phyloP scores from a whole-genome alignment of 805 yeast species.

The Candida saitoana region DNA sequence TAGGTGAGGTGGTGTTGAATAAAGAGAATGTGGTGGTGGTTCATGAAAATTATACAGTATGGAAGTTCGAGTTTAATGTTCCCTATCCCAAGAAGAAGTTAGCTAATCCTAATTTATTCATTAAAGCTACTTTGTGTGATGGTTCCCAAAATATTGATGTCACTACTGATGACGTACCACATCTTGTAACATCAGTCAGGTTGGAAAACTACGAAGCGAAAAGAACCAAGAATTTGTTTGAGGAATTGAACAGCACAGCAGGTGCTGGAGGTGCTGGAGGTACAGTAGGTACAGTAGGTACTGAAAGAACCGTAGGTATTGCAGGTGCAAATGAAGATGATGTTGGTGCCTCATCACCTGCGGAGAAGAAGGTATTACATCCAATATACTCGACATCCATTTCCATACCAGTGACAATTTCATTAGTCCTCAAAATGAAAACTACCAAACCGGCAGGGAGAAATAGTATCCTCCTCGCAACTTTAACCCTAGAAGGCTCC shows the following conservation, averaged over 20 bases:
- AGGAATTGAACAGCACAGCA: neutral
- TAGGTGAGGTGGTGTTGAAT: constrained; percentile 6
- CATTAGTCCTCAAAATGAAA: constrained; percentile 43
- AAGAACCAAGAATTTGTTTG: neutral
- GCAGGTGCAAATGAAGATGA: neutral
- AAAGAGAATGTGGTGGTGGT: constrained; percentile 11
- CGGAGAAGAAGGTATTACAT: neutral
- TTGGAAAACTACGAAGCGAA: neutral
- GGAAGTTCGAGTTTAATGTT: constrained; percentile 28
- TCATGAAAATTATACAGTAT: constrained; percentile 14
- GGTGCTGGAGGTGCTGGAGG: neutral
- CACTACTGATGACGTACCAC: neutral
- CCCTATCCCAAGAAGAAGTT: constrained; percentile 29
- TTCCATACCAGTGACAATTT: constrained; percentile 28
- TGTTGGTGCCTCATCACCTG: neutral
- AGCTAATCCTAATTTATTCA: constrained; percentile 19
- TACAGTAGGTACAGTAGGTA: neutral
- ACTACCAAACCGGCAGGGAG: constrained; percentile 49
- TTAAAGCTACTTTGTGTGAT: constrained; percentile 18
- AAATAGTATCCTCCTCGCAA: constrained; percentile 41
- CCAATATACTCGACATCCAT: constrained; percentile 5
- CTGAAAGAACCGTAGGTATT: neutral
- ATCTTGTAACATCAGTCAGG: neutral
- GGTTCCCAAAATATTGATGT: neutral
- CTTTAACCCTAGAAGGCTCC: constrained; percentile 46